phyloP scores from a whole-genome alignment of 2,329 filamentous ascomycete genomes.

The Chaetomiaceae sp. region DNA sequence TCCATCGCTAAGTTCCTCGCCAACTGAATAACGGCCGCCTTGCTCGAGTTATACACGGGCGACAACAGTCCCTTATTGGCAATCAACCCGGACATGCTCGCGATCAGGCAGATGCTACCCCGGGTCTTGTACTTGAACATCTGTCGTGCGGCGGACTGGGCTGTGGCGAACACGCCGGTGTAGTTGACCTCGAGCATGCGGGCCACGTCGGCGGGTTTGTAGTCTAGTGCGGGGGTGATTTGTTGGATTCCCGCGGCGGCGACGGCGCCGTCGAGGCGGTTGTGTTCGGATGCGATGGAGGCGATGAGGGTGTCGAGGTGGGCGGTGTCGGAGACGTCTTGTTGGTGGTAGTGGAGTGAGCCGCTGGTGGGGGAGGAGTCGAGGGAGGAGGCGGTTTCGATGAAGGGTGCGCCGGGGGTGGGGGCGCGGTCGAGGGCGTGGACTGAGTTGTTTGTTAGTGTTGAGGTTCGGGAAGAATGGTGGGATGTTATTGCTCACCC shows the following conservation, averaged over 20 bases:
- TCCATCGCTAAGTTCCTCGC: constrained; percentile 66
- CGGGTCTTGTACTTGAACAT: constrained; percentile 55
- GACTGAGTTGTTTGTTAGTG: constrained; percentile 34
- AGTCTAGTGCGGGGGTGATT: constrained; percentile 77
- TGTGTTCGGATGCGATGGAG: constrained; percentile 63
- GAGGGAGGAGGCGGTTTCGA: constrained; percentile 61
- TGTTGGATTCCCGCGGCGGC: constrained; percentile 70
- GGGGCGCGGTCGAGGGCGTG: constrained; percentile 62
- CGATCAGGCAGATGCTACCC: constrained; percentile 63
- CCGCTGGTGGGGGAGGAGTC: constrained; percentile 63
- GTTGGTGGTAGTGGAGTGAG: constrained; percentile 67
- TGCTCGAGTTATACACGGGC: constrained; percentile 71
- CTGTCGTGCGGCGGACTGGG: constrained; percentile 77
- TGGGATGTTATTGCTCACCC: neutral
- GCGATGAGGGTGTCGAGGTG: constrained; percentile 63
- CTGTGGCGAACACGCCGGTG: constrained; percentile 78
- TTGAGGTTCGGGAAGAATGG: neutral
- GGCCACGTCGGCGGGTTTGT: constrained; percentile 68
- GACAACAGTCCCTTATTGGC: constrained; percentile 57
- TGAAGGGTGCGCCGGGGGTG: constrained; percentile 40
- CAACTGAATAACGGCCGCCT: constrained; percentile 69
- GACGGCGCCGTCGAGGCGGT: constrained; percentile 73
- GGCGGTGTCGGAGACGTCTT: constrained; percentile 74
- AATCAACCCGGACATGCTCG: constrained; percentile 63
- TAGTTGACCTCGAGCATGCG: constrained; percentile 81